Base-by-base conservation (phyloP, 2,329 filamentous ascomycete genomes). In the Fusarium floridanum region DNA sequence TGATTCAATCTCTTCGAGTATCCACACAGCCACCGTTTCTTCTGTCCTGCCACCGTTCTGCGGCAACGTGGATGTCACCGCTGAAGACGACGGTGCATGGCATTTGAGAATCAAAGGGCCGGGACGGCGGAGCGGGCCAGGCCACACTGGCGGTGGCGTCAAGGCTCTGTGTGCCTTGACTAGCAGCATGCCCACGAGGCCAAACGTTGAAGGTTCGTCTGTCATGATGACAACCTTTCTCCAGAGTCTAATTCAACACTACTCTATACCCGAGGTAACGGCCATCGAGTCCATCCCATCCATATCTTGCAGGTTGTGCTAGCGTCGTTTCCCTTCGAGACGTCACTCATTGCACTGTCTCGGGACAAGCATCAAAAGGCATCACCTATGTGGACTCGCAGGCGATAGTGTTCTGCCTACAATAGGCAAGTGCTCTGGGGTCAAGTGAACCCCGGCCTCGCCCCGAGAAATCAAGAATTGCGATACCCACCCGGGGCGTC, bases 121-220 rank as follows among this genome's bases (percentile, higher is more conserved):
- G 74, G 50, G 56, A 57, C 61, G 67, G 59, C 61, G 63, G 71
- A 60, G 53, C 67, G 67, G 71, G 71, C 57, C 64, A 63, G 71
- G 71, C 57, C 64, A 63, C 56, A 39, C 8, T 62, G 67, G 61
- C 20, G 41, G 72, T 75, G 68, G 72, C 68, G 72, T 70, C 32
- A 48, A 69, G 27, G 39, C 50, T 22, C 36, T 41, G 64, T 22
- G 50, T 74, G 50, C 71, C 71, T 60, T 71, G 60, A 60, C 39
- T 68, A 36, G 56, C 34, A 57, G 41, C 36, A 29, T 29, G 24
- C 45, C 20, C 29, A 12, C 57, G 43, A 27, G 50, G 24, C n/a
- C 22, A 43, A 65, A 59, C 14, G 37, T 34, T n/a, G 34, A 64
- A 64, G 55, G 71, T 29, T 53, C 27, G 6, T 36, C 53, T 36